Evolutionary conservation across 2,329 filamentous ascomycete genomes (phyloP).

Genomic region (Botrytis galanthina): DNA sequence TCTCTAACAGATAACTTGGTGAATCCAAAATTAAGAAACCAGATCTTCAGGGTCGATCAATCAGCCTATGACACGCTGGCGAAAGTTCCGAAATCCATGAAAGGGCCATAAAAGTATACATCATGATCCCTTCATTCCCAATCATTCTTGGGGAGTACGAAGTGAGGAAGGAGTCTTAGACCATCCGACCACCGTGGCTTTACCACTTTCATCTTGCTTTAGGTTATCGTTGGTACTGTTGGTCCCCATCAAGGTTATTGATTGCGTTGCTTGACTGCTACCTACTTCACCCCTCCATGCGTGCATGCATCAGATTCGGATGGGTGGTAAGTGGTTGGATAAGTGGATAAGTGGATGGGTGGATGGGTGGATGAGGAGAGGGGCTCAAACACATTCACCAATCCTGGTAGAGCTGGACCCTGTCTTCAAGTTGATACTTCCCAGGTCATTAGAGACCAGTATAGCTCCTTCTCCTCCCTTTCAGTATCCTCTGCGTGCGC

Average conservation of each 20-base stretch:
- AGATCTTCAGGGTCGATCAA: constrained; percentile 14
- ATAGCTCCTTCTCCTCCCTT: background rate
- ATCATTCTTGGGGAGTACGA: background rate
- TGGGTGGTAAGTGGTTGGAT: background rate
- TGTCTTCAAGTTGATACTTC: background rate
- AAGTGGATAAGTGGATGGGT: background rate
- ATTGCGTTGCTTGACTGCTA: background rate
- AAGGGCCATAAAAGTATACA: background rate
- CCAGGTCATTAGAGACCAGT: background rate
- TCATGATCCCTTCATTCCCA: background rate
- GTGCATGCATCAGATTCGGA: background rate
- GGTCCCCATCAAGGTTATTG: background rate
- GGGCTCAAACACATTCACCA: background rate
- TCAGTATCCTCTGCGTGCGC: background rate
- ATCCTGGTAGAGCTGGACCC: background rate
- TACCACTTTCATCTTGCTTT: background rate
- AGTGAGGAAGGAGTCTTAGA: background rate
- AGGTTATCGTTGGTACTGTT: background rate
- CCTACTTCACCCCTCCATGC: constrained; percentile 9
- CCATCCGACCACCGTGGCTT: background rate
- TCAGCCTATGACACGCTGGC: constrained; percentile 3
- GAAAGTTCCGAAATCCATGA: background rate
- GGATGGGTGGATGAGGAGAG: background rate
- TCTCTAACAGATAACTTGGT: background rate
- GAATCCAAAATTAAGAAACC: background rate